Percentiles rank a stretch among this genome's conserved stretches.
Conservation (phyloP, 352 stramenopile genomes). For the Labyrinthula sp. region DNA sequence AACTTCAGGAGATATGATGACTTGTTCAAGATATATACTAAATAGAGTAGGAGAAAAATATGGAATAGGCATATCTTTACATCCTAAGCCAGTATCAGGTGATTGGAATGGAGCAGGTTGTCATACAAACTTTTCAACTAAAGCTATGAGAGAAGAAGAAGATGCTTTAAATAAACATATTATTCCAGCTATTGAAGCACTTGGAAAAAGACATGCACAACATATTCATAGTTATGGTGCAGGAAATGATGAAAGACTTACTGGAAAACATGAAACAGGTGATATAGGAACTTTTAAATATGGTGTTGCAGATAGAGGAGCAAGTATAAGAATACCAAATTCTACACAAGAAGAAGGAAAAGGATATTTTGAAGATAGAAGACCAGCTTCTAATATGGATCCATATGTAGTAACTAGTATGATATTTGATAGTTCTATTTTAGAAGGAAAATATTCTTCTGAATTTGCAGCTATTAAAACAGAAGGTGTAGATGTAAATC, state of each 20-base stretch:
- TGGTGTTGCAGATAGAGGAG: slow-evolving; percentile 84
- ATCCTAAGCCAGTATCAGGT: slow-evolving; percentile 60
- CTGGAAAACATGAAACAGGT: slow-evolving; percentile 80
- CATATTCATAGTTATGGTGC: slow-evolving; percentile 57
- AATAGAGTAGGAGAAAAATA: slow-evolving; percentile 61
- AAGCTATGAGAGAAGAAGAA: slow-evolving; percentile 56
- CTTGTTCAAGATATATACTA: slow-evolving; percentile 59
- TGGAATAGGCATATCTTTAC: slow-evolving; percentile 54
- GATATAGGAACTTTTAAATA: slow-evolving; percentile 84
- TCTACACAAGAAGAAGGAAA: slow-evolving; percentile 63
- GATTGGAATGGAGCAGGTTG: slow-evolving; percentile 65
- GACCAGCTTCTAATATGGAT: slow-evolving; percentile 89
- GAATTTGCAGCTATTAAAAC: too few species aligned
- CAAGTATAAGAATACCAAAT: slow-evolving; percentile 70
- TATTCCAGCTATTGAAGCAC: slow-evolving; percentile 89
- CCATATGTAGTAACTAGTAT: slow-evolving; percentile 86
- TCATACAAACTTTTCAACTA: slow-evolving; percentile 64
- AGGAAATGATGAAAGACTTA: slow-evolving; percentile 76
- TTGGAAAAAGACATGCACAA: slow-evolving; percentile 78
- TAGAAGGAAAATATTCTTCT: too few species aligned
- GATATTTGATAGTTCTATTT: slow-evolving; percentile 73
- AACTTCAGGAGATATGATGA: slow-evolving; percentile 56
- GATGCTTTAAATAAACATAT: slow-evolving; percentile 52
- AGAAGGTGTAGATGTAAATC: too few species aligned
- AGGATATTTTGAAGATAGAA: slow-evolving; percentile 82